Conservation (phyloP, 1,284 basidiomycete species). For the Malassezia dermatis region DNA sequence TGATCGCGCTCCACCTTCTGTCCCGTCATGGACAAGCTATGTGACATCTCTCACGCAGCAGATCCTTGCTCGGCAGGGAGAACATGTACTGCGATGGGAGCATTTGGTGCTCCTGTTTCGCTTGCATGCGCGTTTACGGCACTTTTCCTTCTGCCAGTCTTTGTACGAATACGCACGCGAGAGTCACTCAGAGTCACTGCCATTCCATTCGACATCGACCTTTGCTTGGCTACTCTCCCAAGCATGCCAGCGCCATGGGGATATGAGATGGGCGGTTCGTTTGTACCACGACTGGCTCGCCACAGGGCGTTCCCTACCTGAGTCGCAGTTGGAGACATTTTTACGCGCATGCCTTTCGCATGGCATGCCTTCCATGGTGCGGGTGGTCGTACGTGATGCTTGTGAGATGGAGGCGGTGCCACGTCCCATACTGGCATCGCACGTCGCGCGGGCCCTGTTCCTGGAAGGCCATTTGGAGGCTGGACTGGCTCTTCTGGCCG, state of each 20-base stretch:
- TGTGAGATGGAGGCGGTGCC: neutral
- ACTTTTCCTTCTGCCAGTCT: neutral
- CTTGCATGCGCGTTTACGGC: neutral
- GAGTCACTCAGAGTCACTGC: neutral
- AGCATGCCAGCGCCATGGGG: neutral
- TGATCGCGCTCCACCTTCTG: neutral
- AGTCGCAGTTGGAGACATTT: neutral
- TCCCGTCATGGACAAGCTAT: neutral
- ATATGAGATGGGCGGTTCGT: slow-evolving; percentile 7
- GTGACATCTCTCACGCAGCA: neutral
- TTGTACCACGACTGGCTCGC: slow-evolving; percentile 13
- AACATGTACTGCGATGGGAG: neutral
- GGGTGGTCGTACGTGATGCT: slow-evolving; percentile 5
- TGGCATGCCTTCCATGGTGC: slow-evolving; percentile 1
- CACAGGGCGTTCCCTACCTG: neutral
- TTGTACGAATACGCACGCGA: slow-evolving; percentile 7
- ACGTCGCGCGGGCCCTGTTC: neutral
- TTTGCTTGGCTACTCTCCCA: slow-evolving; percentile 6
- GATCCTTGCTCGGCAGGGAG: neutral
- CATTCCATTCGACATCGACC: neutral
- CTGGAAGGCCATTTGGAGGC: slow-evolving; percentile 1
- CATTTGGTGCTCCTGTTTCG: neutral
- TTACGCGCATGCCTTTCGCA: slow-evolving; percentile 1
- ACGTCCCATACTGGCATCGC: neutral
- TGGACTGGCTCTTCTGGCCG: neutral